Evolutionary conservation across 169 alveolate genomes (phyloP), one percentile per base, ranked within the genome.

Genomic region (Miamiensis avidus): DNA sequence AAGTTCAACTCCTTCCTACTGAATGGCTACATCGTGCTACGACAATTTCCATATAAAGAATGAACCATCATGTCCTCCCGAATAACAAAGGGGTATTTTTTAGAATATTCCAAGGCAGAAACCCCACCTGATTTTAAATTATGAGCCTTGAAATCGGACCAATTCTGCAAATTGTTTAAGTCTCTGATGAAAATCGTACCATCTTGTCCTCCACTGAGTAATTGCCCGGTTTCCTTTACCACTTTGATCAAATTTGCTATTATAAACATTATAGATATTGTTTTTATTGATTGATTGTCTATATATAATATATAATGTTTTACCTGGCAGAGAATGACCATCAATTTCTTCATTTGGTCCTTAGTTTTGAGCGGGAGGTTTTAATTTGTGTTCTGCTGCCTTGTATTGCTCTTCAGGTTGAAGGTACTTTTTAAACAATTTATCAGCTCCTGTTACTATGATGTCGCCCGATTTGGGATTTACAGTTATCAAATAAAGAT

Each of bases 1-100:
- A 34, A 82, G 28, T 72, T 76, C 76, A 30, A 65, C 76, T 34
- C 76, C 76, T 49, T 76, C 83, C 4, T 76, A 85, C 81, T 83
- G 76, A 28, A 93, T 74, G 34, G 89, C 83, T 25, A 91, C 87
- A 26, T 76, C 69, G 49, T 94, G 88, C 26, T 91, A 94, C n/a
- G n/a, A n/a, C 16, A 91, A 75, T 29, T 85, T 85, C 95, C 96
- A 94, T n/a, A 85, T 79, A 34, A 94, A 87, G 73, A 94, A 81
- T 29, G 93, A 86, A 0, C 96, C 94, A 81, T 94, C 97, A 64
- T 88, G 86, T 0, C 97, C 96, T 15, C 95, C 93, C 16, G 93
- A 81, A 69, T 91, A 94, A 20, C 93, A 90, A 25, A 92, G 76
- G 92, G 82, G 30, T 92, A 85, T 26, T 88, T 89, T 33, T 83